Evolutionary conservation across 768 basidiomycete genomes (phyloP), one percentile per base, ranked within the genome.

Genomic region (Leucogyrophana mollusca): DNA sequence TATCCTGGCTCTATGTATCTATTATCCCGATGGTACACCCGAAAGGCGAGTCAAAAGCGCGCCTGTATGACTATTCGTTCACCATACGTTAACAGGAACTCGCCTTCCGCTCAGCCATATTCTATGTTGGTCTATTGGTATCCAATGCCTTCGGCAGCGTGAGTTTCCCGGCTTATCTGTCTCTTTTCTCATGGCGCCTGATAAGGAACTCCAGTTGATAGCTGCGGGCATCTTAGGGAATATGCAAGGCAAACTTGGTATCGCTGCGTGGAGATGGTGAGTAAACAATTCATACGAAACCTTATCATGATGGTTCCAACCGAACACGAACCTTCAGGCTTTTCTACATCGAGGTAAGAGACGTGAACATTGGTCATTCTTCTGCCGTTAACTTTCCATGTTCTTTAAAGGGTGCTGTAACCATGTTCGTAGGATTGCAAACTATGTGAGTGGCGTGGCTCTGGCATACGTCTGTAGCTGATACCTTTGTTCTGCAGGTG

Each of bases 211-310:
- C 16, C 49, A 85, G 79, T 59, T 87, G 6, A 78, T 88, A 56
- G 88, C 85, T 13, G 86, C 86, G n/a, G 87, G 83, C 9, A 84
- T 89, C 44, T 71, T 91, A 13, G 67, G 72, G 1, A 74, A 72
- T 34, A 84, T 89, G 85, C 77, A 90, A 50, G 85, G 83, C 1
- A 73, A 71, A 41, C 67, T 77, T 4, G 86, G 85, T 2, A 80
- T 85, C 34, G 59, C 80, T 22, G 85, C 83, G 9, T 89, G 87
- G 87, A 57, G 82, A 70, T 89, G 80, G 82, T 81, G 50, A 49
- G 69, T 46, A 10, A 16, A n/a, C 16, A n/a, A n/a, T n/a, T n/a
- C n/a, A n/a, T n/a, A n/a, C n/a, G n/a, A n/a, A n/a, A n/a, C 9
- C n/a, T 30, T 30, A 30, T 30, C 27, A 30, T 30, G 6, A 30